A percentile compares a stretch with the other conserved stretches of the same genome.
Conservation (phyloP, 2,329 filamentous ascomycete genomes). For the Aureobasidium sp. region DNA sequence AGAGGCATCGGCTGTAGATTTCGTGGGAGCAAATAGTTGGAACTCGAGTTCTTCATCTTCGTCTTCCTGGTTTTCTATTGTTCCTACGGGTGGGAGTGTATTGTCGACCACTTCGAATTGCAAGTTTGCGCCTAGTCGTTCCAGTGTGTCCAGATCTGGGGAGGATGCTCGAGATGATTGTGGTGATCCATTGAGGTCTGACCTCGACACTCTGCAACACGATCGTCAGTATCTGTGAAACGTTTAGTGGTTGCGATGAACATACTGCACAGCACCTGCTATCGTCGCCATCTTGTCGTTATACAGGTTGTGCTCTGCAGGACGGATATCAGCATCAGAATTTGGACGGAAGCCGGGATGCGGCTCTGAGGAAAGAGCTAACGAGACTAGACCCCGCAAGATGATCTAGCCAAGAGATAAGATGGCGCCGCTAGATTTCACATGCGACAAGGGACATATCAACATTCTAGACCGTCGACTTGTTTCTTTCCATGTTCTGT, state of each 20-base stretch:
- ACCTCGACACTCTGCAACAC: slow-evolving; percentile 3
- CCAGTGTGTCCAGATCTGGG: not conserved
- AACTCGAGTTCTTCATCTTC: slow-evolving; percentile 25
- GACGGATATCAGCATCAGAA: not conserved
- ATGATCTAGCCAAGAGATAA: not conserved
- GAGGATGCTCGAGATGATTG: slow-evolving; percentile 14
- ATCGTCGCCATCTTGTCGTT: not conserved
- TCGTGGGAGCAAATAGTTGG: slow-evolving; percentile 23
- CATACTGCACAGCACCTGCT: slow-evolving; percentile 5
- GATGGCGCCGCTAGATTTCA: slow-evolving; percentile 9
- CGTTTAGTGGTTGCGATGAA: too few species aligned
- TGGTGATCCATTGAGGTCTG: slow-evolving; percentile 13
- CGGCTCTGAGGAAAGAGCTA: slow-evolving; percentile 4
- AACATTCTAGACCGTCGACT: not conserved
- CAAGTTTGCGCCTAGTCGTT: slow-evolving; percentile 9
- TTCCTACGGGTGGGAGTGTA: not conserved
- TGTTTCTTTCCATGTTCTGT: not conserved
- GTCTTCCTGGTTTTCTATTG: not conserved
- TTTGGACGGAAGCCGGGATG: not conserved
- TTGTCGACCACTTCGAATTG: slow-evolving; percentile 12
- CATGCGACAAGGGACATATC: not conserved
- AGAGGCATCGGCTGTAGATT: slow-evolving; percentile 1
- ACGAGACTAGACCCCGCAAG: not conserved
- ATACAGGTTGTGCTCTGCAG: not conserved
- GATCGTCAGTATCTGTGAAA: not conserved